Evolutionary conservation across 2,329 filamentous ascomycete species (phyloP).

Genomic region (Alternaria conjuncta): DNA sequence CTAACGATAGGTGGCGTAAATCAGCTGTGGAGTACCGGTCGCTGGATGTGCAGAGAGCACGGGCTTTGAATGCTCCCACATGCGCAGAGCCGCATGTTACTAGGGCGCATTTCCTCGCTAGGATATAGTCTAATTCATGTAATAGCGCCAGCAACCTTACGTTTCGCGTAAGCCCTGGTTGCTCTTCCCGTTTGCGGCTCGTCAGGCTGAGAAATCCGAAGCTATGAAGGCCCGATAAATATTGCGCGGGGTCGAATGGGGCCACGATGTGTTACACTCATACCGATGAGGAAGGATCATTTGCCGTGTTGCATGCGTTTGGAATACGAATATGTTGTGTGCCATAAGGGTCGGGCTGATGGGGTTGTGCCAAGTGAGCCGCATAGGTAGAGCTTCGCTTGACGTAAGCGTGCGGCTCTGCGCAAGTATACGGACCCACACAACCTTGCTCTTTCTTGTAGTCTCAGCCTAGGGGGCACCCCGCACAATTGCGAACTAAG

Average conservation of each 20-base stretch:
- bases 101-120: not conserved
- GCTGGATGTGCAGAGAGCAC: not conserved
- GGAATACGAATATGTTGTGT: not conserved
- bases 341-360: not conserved
- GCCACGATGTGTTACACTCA: not conserved
- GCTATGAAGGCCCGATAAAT: not conserved
- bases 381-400: not conserved
- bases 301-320: not conserved
- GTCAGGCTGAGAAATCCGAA: not conserved
- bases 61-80: not conserved
- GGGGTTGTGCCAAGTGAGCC: not conserved
- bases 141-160: accelerated
- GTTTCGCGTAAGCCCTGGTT: not conserved
- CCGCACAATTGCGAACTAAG: not conserved
- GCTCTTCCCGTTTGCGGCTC: not conserved
- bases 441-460: not conserved
- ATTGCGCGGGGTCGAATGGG: not conserved
- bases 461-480: not conserved
- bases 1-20: not conserved
- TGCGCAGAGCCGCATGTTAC: not conserved
- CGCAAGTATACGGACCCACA: not conserved
- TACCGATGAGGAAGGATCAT: not conserved
- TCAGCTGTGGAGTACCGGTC: not conserved
- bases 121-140: not conserved
- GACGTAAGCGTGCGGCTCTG: not conserved